Conservation (phyloP, 345 rosid genomes). For the Isatis tinctoria region DNA sequence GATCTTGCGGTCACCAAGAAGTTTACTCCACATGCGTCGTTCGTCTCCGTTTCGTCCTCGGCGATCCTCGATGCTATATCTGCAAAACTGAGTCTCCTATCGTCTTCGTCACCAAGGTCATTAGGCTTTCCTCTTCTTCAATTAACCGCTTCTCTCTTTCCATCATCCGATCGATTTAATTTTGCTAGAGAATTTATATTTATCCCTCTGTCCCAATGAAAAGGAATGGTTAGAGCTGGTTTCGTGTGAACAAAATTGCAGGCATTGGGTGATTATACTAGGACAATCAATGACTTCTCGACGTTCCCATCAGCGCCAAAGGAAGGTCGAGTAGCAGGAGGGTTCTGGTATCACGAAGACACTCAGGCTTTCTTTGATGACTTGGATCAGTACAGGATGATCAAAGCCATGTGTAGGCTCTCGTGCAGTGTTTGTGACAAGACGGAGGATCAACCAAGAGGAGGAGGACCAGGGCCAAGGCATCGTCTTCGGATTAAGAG, state of each 20-base stretch:
- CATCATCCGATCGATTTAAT: neutral
- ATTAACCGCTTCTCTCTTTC: neutral
- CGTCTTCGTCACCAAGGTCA: slow-evolving; percentile 86
- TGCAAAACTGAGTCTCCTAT: slow-evolving; percentile 69
- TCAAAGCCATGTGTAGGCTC: no score
- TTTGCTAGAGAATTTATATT: neutral
- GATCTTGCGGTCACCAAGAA: no score
- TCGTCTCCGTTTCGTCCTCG: slow-evolving; percentile 82
- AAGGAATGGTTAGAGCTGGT: neutral
- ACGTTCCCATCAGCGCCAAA: slow-evolving; percentile 70
- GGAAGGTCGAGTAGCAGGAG: slow-evolving; percentile 77
- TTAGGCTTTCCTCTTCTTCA: slow-evolving; percentile 9
- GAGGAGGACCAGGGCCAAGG: slow-evolving; percentile 50
- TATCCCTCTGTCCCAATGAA: neutral
- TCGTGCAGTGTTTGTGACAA: no score
- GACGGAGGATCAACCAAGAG: no score
- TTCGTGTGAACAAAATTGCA: slow-evolving; percentile 13
- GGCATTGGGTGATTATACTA: slow-evolving; percentile 93
- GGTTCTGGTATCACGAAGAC: no score
- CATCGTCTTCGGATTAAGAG: slow-evolving; percentile 60
- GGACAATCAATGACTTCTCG: slow-evolving; percentile 79
- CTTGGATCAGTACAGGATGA: no score
- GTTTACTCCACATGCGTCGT: no score
- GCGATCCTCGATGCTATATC: slow-evolving; percentile 86
- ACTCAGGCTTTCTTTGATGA: no score